phyloP scores from a whole-genome alignment of 106 monocot species.

The Cymbidium sinense region DNA sequence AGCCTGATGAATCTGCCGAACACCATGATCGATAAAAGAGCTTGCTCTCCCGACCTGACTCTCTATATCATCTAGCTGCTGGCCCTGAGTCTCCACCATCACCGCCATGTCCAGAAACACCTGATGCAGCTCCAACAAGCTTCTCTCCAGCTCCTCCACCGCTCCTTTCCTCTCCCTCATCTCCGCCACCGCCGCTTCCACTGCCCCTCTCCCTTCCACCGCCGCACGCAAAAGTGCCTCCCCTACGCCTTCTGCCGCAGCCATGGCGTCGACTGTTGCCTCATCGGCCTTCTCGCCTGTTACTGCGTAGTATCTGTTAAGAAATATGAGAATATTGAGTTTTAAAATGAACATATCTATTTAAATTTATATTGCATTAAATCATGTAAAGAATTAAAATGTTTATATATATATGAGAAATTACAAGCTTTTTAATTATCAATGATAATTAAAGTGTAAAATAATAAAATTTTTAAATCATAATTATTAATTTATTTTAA shows the following conservation, averaged over 20 bases:
- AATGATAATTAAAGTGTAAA: too few relatives aligned
- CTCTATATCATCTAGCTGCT: conserved; percentile 50
- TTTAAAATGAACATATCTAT: too few relatives aligned
- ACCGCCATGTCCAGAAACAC: conserved; percentile 26
- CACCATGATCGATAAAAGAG: conserved; percentile 29
- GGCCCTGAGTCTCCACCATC: conserved; percentile 39
- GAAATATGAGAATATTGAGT: too few relatives aligned
- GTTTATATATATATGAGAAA: too few relatives aligned
- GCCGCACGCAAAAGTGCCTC: conserved; percentile 36
- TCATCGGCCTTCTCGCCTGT: conserved; percentile 44
- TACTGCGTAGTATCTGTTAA: conserved; percentile 30
- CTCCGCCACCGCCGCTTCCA: conserved; percentile 45
- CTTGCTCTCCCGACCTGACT: conserved; percentile 31
- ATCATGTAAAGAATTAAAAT: too few relatives aligned
- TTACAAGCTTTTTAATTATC: too few relatives aligned
- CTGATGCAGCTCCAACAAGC: conserved; percentile 17
- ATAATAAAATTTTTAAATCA: too few relatives aligned
- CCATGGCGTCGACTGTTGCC: conserved; percentile 33
- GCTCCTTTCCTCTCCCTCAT: conserved; percentile 45
- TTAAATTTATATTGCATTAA: too few relatives aligned
- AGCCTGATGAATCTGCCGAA: conserved; percentile 16
- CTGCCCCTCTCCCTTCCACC: conserved; percentile 33
- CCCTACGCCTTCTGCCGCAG: conserved; percentile 23
- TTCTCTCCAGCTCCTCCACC: conserved; percentile 38
- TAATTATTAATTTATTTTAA: too few relatives aligned